A percentile compares a stretch with the other conserved stretches of the same genome.
phyloP scores from a whole-genome alignment of 495 filamentous ascomycete genomes.

The Corynascus novoguineensis region DNA sequence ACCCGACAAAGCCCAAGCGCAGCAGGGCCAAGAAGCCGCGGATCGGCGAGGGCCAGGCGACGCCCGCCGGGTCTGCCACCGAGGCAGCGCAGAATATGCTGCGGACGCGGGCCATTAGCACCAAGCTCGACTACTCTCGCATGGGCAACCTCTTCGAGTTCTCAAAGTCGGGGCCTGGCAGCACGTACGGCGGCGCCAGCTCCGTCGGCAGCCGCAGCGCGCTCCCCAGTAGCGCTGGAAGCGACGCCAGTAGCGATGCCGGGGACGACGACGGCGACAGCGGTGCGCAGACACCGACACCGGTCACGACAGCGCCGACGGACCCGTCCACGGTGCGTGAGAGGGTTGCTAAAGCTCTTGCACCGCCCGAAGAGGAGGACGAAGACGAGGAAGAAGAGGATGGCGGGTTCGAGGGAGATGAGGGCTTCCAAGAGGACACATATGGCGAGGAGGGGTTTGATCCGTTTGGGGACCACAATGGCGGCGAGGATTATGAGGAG shows the following conservation, averaged over 20 bases:
- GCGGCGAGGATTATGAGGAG: slow-evolving; percentile 19
- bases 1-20: slow-evolving; percentile 45
- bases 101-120: slow-evolving; percentile 64
- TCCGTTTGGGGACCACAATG: slow-evolving; percentile 22
- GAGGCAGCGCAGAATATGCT: slow-evolving; percentile 73
- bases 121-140: slow-evolving; percentile 79
- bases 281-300: background rate
- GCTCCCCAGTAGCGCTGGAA: slow-evolving; percentile 17
- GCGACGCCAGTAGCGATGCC: slow-evolving; percentile 14
- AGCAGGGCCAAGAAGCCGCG: slow-evolving; percentile 48
- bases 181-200: slow-evolving; percentile 24
- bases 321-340: background rate
- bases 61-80: slow-evolving; percentile 53
- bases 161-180: slow-evolving; percentile 36
- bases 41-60: slow-evolving; percentile 54
- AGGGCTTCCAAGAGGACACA: slow-evolving; percentile 33
- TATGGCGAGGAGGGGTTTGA: slow-evolving; percentile 24
- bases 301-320: background rate
- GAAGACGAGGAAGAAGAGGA: slow-evolving; percentile 21
- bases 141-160: slow-evolving; percentile 48
- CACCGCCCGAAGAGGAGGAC: slow-evolving; percentile 16
- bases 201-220: slow-evolving; percentile 20
- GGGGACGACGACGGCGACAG: background rate
- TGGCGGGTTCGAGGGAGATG: slow-evolving; percentile 24
- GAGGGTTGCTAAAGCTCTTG: slow-evolving; percentile 1